Base-by-base conservation (phyloP, 164 flowering plant species). In the Vitis riparia region DNA sequence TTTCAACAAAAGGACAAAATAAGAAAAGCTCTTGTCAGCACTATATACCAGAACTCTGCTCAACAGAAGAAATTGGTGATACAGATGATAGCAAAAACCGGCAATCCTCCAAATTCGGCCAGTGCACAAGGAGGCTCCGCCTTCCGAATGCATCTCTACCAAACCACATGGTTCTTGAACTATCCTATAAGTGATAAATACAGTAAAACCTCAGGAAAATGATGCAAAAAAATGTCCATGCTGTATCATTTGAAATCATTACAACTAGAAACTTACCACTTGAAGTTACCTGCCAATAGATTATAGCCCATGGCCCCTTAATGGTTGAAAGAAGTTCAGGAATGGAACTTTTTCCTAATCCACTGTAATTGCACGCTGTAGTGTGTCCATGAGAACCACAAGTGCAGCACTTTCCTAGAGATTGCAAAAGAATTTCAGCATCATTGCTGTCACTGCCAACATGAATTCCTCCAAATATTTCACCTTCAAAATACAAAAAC, bases 131-230 rank as follows among this genome's bases (percentile, higher is more conserved):
- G 69, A 96, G 93, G 76, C 99, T 96, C 59, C 99, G 78, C 80
- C 99, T 82, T 70, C 99, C 99, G 78, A 96, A 82, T 71, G 97
- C 97, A 87, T 96, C 99, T 65, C 97, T 84, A 69, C 97, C 99
- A 87, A 93, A 93, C 99, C 99, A 96, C 63, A 96, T 68, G 23
- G 92, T 91, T 69, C 73, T 89, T 69, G 95, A 82, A 73, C 81
- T 82, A 55, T 79, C 85, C 99, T 95, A 75, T 50, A 67, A 13
- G 70, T 37, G 56, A 68, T 4, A 51, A 55, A 32, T 47, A 30
- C 6, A 55, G 55, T 0, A 29, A 27, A 63, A 37, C 53, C 67
- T 59, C 57, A 59, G 59, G 51, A 60, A 60, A 19, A 47, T 27
- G 9, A 37, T 37, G n/a, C 17, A 27, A n/a, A 2, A 62, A 29